A percentile compares a stretch with the other conserved stretches of the same genome.
Evolutionary conservation across 495 filamentous ascomycete species (phyloP).

Genomic region (Podospora conica): DNA sequence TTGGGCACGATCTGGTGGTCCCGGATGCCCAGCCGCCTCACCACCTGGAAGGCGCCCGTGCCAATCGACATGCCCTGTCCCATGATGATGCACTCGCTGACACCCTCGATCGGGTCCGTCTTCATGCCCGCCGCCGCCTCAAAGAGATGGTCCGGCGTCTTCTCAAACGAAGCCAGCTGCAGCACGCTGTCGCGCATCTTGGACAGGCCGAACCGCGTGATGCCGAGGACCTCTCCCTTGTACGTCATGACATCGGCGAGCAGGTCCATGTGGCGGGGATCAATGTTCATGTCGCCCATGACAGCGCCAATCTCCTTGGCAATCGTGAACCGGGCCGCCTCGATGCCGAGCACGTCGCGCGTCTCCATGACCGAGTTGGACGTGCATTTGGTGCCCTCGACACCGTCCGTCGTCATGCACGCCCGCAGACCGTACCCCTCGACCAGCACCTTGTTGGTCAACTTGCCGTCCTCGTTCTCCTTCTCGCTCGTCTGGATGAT

Average conservation of each 20-base stretch:
- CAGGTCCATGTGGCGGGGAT: conserved; percentile 97
- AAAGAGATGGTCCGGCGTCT: conserved; percentile 96
- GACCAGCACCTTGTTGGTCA: conserved; percentile 69
- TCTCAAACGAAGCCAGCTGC: conserved; percentile 95
- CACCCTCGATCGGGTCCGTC: conserved; percentile 81
- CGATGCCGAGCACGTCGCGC: conserved; percentile 89
- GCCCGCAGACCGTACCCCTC: conserved; percentile 86
- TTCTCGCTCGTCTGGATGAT: conserved; percentile 64
- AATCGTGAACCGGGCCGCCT: conserved; percentile 83
- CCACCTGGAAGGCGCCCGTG: conserved; percentile 86
- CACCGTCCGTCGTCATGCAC: conserved; percentile 89
- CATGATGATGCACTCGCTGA: conserved; percentile 97
- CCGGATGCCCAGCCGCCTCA: conserved; percentile 64
- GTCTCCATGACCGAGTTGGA: conserved; percentile 92
- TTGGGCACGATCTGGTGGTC: conserved; percentile 56
- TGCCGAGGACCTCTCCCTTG: conserved; percentile 95
- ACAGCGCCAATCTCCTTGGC: conserved; percentile 71
- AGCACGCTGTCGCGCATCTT: conserved; percentile 96
- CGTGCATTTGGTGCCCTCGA: conserved; percentile 62
- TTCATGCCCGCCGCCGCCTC: conserved; percentile 90
- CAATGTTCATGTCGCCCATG: conserved; percentile 91
- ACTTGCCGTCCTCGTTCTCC: conserved; percentile 32
- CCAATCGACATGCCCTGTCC: conserved; percentile 87
- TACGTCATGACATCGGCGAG: conserved; percentile 99
- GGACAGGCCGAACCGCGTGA: conserved; percentile 89